Evolutionary conservation across 495 filamentous ascomycete species (phyloP).

Genomic region (Peziza echinospora): DNA sequence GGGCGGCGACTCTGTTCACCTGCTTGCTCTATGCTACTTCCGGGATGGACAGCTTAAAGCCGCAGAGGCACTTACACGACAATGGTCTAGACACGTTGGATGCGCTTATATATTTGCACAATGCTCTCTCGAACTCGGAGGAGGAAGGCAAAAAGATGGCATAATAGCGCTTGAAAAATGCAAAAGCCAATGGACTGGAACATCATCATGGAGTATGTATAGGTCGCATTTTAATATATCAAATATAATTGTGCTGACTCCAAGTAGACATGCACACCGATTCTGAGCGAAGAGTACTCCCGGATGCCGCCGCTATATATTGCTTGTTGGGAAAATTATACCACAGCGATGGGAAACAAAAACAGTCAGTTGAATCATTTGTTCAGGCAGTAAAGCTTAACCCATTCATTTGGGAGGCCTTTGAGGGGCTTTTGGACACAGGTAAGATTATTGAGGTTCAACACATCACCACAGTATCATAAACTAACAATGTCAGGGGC

Average conservation of each 20-base stretch:
- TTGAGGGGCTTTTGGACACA: constrained; percentile 51
- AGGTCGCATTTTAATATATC: background rate
- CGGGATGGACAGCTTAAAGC: constrained; percentile 55
- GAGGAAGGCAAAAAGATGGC: constrained; percentile 49
- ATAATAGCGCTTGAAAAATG: constrained; percentile 58
- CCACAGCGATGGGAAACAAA: constrained; percentile 53
- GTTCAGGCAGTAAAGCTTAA: constrained; percentile 74
- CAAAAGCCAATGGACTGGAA: constrained; percentile 36
- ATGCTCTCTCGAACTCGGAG: constrained; percentile 51
- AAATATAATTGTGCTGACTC: constrained; percentile 43
- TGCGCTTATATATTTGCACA: constrained; percentile 86
- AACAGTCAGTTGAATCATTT: constrained; percentile 62
- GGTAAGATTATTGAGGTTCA: too few species aligned
- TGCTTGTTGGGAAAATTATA: constrained; percentile 77
- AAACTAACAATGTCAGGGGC: too few species aligned
- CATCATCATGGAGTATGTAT: constrained; percentile 26
- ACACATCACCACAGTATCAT: too few species aligned
- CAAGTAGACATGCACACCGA: constrained; percentile 45
- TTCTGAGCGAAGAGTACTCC: constrained; percentile 40
- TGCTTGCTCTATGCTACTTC: constrained; percentile 64
- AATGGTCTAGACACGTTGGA: constrained; percentile 40
- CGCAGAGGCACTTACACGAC: constrained; percentile 22
- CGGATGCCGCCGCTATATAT: constrained; percentile 61
- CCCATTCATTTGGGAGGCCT: constrained; percentile 97
- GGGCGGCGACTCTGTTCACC: constrained; percentile 56